Evolutionary conservation across 2,329 filamentous ascomycete genomes (phyloP), one percentile per base, ranked within the genome.

Genomic region (Sporothrix schenckii): DNA sequence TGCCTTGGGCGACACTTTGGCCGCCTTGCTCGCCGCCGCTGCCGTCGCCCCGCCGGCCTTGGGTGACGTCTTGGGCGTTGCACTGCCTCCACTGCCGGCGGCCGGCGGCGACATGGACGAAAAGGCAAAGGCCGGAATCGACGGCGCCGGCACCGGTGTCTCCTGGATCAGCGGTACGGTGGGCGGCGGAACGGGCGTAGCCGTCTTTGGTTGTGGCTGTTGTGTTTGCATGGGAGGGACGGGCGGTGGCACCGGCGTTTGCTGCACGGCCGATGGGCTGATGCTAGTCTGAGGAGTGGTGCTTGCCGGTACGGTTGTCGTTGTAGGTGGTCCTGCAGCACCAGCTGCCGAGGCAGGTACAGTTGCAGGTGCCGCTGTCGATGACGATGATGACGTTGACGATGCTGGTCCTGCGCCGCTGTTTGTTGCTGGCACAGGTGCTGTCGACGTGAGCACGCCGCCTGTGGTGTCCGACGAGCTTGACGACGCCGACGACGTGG

Each of bases 121-220:
- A 7, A 53, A 56, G n/a, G 41, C 27, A 30, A 70, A 72, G 4
- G 54, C 56, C 16, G 73, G 73, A 0, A 74, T 70, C 2, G 71
- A 65, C 14, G 73, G 73, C 19, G 73, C 69, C 19, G 69, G 72
- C 16, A 73, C 71, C 2, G 72, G 72, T 3, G 72, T 73, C 30
- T 72, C 65, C 16, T 69, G 66, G n/a, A 68, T 49, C 24, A 66
- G 68, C 9, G 68, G 68, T 11, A 66, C 47, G 19, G 52, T 6
- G 0, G 70, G 72, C n/a, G 41, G 47, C 49, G 68, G 68, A 2
- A 61, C 54, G 13, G 67, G 56, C 16, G 41, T 44, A 7, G 56
- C 21, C 34, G 30, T 56, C 50, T 67, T 65, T 30, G n/a, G 70
- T 14, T 66, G 70, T 19, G 14, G 58, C 14, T 13, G 11, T 10